A percentile compares a stretch with the other conserved stretches of the same genome.
phyloP scores from a whole-genome alignment of 2,329 filamentous ascomycete genomes.

The Dryadomyces quercivorus region DNA sequence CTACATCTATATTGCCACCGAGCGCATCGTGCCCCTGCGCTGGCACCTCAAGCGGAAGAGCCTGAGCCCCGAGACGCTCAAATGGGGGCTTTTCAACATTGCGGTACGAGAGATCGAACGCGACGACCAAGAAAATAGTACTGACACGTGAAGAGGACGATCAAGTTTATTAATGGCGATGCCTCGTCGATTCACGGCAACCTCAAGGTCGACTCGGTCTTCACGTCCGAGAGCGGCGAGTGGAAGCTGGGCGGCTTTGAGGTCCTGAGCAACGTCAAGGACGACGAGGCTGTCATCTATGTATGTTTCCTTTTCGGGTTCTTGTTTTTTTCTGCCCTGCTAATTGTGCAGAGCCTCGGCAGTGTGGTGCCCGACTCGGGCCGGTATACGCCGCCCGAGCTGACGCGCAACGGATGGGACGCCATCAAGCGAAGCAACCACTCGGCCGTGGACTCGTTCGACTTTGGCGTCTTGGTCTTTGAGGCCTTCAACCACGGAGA shows the following conservation, averaged over 20 bases:
- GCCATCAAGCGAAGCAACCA: constrained; percentile 72
- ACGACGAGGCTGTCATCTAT: constrained; percentile 88
- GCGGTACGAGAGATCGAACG: constrained; percentile 44
- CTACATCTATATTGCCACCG: constrained; percentile 92
- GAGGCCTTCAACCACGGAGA: constrained; percentile 78
- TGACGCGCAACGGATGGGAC: constrained; percentile 83
- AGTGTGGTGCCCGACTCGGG: constrained; percentile 75
- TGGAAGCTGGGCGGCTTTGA: constrained; percentile 97
- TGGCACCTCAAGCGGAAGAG: constrained; percentile 89
- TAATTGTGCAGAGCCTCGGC: constrained; percentile 57
- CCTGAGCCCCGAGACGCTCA: constrained; percentile 80
- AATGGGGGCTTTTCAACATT: constrained; percentile 86
- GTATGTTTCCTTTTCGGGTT: constrained; percentile 24
- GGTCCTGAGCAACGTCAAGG: constrained; percentile 85
- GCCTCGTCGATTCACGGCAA: constrained; percentile 84
- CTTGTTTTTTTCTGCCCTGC: not conserved
- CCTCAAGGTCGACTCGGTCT: constrained; percentile 75
- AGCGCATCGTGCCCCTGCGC: constrained; percentile 71
- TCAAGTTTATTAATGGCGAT: constrained; percentile 94
- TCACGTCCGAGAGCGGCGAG: constrained; percentile 90
- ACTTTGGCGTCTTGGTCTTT: constrained; percentile 71
- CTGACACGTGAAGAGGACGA: constrained; percentile 52
- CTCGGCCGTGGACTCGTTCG: constrained; percentile 76
- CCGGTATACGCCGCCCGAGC: constrained; percentile 77
- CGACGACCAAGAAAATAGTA: too few relatives aligned